These are phyloP conservation scores for Circinella minor DNA, from an alignment of 371 early-diverging fungal genomes.

Conservation along the genomic window DNA sequence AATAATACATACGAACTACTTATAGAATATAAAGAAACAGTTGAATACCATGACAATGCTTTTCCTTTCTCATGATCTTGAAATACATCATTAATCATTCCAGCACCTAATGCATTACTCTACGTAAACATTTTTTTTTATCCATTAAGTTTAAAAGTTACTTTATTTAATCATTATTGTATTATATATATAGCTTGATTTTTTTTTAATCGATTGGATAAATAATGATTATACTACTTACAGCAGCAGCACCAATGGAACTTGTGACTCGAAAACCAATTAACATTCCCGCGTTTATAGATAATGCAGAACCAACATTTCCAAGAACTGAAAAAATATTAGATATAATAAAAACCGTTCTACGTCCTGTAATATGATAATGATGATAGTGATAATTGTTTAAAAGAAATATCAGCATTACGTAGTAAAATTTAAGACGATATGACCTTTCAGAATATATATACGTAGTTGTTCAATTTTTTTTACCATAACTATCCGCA, in stretches of 20 bases:
- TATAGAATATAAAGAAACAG: slow-evolving; percentile 34
- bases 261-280: slow-evolving; percentile 30
- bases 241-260: slow-evolving; percentile 28
- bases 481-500: too few species aligned
- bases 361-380: slow-evolving; percentile 31
- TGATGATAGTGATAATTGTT: too few species aligned
- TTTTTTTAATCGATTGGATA: background rate
- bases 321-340: slow-evolving; percentile 27
- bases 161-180: too few species aligned
- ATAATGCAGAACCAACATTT: slow-evolving; percentile 30
- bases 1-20: slow-evolving; percentile 21
- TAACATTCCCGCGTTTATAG: slow-evolving; percentile 29
- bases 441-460: too few species aligned
- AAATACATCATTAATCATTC: slow-evolving; percentile 44
- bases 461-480: too few species aligned
- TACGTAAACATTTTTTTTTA: too few species aligned
- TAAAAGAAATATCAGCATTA: background rate
- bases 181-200: background rate
- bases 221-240: slow-evolving; percentile 17
- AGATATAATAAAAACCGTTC: slow-evolving; percentile 28
- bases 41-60: slow-evolving; percentile 44
- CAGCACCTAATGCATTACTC: slow-evolving; percentile 54
- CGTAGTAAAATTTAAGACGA: too few species aligned
- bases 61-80: slow-evolving; percentile 44
- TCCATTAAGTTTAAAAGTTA: too few species aligned